These are phyloP conservation scores for Russula foetens DNA, from an alignment of 768 basidiomycete genomes.

Conservation along the genomic window DNA sequence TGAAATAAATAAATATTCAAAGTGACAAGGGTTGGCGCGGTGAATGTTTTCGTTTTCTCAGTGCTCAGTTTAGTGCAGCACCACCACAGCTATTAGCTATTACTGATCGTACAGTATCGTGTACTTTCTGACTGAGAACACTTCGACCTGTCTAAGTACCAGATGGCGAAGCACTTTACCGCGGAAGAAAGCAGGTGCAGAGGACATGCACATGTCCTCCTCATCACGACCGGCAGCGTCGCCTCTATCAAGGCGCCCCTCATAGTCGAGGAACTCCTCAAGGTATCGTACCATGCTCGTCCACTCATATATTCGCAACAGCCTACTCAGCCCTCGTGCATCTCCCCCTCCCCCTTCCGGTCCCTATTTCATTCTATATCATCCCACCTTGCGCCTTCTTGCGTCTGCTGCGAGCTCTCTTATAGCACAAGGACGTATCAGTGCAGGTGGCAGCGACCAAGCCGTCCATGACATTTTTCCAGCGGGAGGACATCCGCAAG, in stretches of 20 bases:
- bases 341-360: background rate
- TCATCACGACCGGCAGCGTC: constrained; percentile 91
- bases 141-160: background rate
- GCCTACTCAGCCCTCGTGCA: background rate
- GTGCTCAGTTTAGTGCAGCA: too few species aligned
- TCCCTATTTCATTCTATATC: background rate
- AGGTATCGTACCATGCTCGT: constrained; percentile 28
- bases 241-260: constrained; percentile 91
- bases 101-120: too few species aligned
- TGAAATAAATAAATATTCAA: too few species aligned
- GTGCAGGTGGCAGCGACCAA: constrained; percentile 83
- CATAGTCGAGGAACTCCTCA: constrained; percentile 69
- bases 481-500: constrained; percentile 39
- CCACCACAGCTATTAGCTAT: too few species aligned
- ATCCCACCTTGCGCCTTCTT: too few species aligned
- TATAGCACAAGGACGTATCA: constrained; percentile 63
- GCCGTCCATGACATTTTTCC: constrained; percentile 70
- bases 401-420: background rate
- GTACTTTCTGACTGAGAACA: too few species aligned
- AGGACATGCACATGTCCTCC: constrained; percentile 55
- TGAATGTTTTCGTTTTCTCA: too few species aligned
- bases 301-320: background rate
- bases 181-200: constrained; percentile 26
- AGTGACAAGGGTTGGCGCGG: too few species aligned
- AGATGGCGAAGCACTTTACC: constrained; percentile 13